Evolutionary conservation across 2,329 filamentous ascomycete species (phyloP), one percentile per base, ranked within the genome.

Genomic region (Dothidotthia symphoricarpi): DNA sequence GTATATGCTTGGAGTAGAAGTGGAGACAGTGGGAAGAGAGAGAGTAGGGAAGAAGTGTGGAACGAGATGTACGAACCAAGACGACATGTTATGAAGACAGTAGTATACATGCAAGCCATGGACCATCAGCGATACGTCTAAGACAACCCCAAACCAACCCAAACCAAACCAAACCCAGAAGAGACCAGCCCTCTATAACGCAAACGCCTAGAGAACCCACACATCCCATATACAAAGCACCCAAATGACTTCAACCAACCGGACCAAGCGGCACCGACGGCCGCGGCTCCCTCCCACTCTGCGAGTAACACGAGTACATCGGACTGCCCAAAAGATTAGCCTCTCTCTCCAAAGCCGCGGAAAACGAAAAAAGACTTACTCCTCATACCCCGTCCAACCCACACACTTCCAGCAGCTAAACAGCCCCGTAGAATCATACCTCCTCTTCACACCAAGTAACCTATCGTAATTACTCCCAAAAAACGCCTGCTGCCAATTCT

Each of bases 381-480:
- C 61, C 25, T 57, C 41, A 36, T 59, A 57, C 7, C 62, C 60
- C 12, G 51, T 60, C 61, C 61, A 67, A 2, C 63, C 63, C 30
- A 65, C 59, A 36, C 61, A 64, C 36, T 63, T 65, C 61, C 61
- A 65, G 41, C 60, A 64, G 30, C 64, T 64, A 37, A 66, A 66
- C 29, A 66, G 24, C 3, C 55, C 53, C 0, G 45, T 57, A 1
- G 59, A 59, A 32, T 65, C 61, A 24, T 59, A 66, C 26, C 34
- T 43, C 32, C 42, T 55, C 57, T 65, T 65, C 4, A 64, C 47
- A 1, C 35, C 32, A 3, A 61, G 29, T 13, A 66, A 19, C 16
- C 36, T 45, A 4, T 51, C 45, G 28, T 66, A 66, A 13, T 64
- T 63, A 3, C 36, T 42, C 3, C 61, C 61, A 38, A 63, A 66